phyloP scores from a whole-genome alignment of 768 basidiomycete genomes.

The Podaxis sp. region DNA sequence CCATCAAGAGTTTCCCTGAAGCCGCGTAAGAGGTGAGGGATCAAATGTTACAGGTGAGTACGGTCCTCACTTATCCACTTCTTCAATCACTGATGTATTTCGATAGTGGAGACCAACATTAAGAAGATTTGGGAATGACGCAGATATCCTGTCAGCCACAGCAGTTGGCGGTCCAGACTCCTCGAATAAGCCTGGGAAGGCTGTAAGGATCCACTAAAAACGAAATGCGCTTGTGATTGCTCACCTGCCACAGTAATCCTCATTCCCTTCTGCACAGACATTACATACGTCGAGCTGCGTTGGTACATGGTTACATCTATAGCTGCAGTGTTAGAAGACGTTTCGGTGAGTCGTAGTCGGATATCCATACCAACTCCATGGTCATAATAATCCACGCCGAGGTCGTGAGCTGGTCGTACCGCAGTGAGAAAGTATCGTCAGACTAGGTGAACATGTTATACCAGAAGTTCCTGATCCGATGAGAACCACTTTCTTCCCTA shows the following conservation, averaged over 20 bases:
- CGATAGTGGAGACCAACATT: conserved; percentile 14
- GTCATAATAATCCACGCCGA: conserved; percentile 34
- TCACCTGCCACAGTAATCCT: conserved; percentile 2
- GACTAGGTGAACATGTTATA: conserved; percentile 15
- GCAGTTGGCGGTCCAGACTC: neutral
- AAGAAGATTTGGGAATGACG: conserved; percentile 36
- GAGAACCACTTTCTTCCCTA: conserved; percentile 66
- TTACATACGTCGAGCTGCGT: conserved; percentile 51
- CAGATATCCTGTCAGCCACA: conserved; percentile 10
- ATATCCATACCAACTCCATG: conserved; percentile 29
- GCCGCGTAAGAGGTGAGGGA: neutral
- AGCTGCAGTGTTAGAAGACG: neutral
- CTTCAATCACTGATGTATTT: conserved; percentile 21
- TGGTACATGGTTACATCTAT: conserved; percentile 47
- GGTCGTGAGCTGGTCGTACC: conserved; percentile 33
- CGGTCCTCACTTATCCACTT: conserved; percentile 34
- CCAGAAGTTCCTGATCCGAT: conserved; percentile 67
- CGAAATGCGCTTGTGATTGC: neutral
- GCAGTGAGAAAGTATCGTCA: too few relatives aligned
- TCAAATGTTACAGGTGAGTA: neutral
- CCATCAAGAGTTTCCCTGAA: conserved; percentile 32
- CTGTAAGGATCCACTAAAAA: neutral
- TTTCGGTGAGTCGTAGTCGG: neutral
- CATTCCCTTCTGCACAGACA: conserved; percentile 40
- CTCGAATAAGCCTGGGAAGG: neutral